phyloP scores from a whole-genome alignment of 2,329 filamentous ascomycete species.

The Albophoma yamanashiensis region DNA sequence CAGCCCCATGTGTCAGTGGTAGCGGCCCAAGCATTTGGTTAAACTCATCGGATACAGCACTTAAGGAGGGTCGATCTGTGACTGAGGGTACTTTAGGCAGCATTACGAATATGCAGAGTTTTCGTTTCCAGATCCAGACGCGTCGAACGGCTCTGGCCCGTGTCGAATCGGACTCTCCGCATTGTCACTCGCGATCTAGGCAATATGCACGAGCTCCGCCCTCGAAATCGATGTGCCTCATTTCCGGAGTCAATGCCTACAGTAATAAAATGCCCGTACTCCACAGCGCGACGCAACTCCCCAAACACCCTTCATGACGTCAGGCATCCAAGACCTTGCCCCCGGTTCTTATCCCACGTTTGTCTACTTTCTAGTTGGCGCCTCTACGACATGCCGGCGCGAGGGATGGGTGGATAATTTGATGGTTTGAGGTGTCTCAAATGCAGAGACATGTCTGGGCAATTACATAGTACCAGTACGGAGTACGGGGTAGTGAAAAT shows the following conservation, averaged over 20 bases:
- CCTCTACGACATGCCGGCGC: not conserved
- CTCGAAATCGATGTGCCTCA: conserved; percentile 19
- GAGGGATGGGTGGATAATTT: not conserved
- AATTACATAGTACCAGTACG: no score
- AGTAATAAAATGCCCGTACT: not conserved
- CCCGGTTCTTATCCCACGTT: not conserved
- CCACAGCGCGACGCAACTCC: not conserved
- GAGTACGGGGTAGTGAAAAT: not conserved
- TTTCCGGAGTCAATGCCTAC: conserved; percentile 26
- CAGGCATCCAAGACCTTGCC: not conserved
- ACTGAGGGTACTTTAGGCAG: not conserved
- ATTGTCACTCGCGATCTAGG: not conserved
- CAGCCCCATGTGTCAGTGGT: not conserved
- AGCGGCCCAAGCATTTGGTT: not conserved
- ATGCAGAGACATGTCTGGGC: not conserved
- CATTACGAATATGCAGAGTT: not conserved
- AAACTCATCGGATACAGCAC: not conserved
- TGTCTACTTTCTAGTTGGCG: not conserved
- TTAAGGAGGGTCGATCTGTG: no score
- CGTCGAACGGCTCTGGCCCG: not conserved
- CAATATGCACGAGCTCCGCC: not conserved
- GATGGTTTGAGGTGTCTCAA: not conserved
- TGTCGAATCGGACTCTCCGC: not conserved
- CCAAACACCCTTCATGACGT: not conserved
- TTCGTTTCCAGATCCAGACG: not conserved